Percentiles rank a stretch among this genome's conserved stretches.
Evolutionary conservation across 805 yeast species (phyloP).

Genomic region (Saccharomyces eubayanus): DNA sequence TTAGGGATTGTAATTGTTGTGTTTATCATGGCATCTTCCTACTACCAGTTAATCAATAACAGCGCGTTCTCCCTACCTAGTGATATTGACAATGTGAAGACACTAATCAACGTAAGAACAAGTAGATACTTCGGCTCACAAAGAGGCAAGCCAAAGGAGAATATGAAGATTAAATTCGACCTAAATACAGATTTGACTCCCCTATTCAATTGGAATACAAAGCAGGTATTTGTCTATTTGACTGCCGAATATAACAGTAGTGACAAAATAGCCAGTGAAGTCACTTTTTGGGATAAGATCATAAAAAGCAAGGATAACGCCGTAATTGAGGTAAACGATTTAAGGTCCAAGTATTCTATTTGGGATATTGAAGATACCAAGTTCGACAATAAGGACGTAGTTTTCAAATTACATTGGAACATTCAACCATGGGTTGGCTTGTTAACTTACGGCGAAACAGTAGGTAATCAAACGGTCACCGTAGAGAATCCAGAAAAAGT

Average conservation of each 20-base stretch:
- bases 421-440: conserved; percentile 89
- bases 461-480: conserved; percentile 14
- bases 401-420: conserved; percentile 74
- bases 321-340: conserved; percentile 40
- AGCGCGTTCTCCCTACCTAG: conserved; percentile 40
- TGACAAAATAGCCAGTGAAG: conserved; percentile 46
- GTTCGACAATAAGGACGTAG: conserved; percentile 55
- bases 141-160: conserved; percentile 65
- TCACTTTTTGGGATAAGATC: conserved; percentile 88
- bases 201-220: conserved; percentile 93
- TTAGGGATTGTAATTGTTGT: conserved; percentile 40
- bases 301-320: conserved; percentile 55
- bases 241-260: conserved; percentile 70
- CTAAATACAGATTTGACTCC: conserved; percentile 65
- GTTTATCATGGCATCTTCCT: conserved; percentile 41
- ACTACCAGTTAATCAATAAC: conserved; percentile 39
- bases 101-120: conserved; percentile 39
- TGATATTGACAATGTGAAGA: conserved; percentile 31
- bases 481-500: conserved; percentile 3
- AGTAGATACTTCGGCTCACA: conserved; percentile 62
- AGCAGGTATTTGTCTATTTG: conserved; percentile 86
- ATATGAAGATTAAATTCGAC: conserved; percentile 63
- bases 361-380: conserved; percentile 65
- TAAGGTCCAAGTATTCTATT: conserved; percentile 67
- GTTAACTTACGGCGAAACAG: conserved; percentile 55